Conservation (phyloP, 2,329 filamentous ascomycete genomes). For the Sporothrix mexicana region DNA sequence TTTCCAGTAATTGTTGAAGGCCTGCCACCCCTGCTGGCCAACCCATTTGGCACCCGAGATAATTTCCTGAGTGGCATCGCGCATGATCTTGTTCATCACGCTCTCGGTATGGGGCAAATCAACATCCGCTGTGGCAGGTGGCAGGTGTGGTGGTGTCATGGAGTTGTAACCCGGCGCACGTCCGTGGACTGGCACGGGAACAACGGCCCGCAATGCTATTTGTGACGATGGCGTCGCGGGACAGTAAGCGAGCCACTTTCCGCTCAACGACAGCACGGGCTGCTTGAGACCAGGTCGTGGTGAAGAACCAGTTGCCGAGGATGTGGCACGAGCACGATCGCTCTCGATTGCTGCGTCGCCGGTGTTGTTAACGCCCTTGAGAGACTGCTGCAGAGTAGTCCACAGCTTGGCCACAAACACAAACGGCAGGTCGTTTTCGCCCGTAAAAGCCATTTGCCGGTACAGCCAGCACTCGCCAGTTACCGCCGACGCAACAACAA, state of each 20-base stretch:
- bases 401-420: conserved; percentile 86
- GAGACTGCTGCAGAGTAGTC: conserved; percentile 77
- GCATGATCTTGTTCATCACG: conserved; percentile 76
- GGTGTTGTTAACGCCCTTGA: conserved; percentile 51
- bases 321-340: conserved; percentile 32
- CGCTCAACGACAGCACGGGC: conserved; percentile 71
- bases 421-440: conserved; percentile 55
- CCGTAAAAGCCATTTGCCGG: conserved; percentile 53
- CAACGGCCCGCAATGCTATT: conserved; percentile 70
- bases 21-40: conserved; percentile 75
- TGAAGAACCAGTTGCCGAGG: conserved; percentile 46
- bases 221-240: conserved; percentile 74
- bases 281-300: conserved; percentile 57
- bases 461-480: conserved; percentile 90
- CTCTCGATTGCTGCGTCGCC: conserved; percentile 48
- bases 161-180: conserved; percentile 63
- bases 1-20: conserved; percentile 83
- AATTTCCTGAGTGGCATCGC: conserved; percentile 78
- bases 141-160: conserved; percentile 71
- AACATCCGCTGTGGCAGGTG: conserved; percentile 68
- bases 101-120: conserved; percentile 75
- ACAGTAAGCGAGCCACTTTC: conserved; percentile 79
- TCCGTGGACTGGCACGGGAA: conserved; percentile 61
- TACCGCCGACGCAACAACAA: conserved; percentile 77
- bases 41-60: conserved; percentile 78